phyloP scores from a whole-genome alignment of 768 basidiomycete genomes.

The Chalciporus pseudorubinellus region DNA sequence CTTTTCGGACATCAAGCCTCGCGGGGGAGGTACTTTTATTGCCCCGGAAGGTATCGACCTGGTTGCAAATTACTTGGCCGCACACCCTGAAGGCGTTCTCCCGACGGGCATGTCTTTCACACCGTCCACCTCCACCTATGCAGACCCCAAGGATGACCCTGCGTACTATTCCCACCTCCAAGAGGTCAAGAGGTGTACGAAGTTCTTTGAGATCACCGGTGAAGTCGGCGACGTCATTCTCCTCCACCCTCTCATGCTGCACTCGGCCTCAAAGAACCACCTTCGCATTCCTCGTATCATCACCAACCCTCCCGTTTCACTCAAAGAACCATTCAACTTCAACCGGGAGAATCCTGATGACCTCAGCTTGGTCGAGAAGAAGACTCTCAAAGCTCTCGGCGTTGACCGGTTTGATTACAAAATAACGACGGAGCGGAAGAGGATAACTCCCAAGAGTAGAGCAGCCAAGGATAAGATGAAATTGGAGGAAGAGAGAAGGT shows the following conservation, averaged over 20 bases:
- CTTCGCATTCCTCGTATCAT: slow-evolving; percentile 1
- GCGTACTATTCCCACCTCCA: not conserved
- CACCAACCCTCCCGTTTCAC: not conserved
- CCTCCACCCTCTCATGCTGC: not conserved
- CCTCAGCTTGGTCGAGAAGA: not conserved
- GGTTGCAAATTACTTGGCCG: not conserved
- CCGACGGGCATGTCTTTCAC: not conserved
- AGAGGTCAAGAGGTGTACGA: not conserved
- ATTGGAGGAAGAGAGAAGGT: not conserved
- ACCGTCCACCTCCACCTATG: not conserved
- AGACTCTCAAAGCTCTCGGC: not conserved
- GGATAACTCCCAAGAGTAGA: not conserved
- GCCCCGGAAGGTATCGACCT: not conserved
- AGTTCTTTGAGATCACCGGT: not conserved
- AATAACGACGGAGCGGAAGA: not conserved
- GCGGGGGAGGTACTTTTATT: not conserved
- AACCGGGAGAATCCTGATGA: not conserved
- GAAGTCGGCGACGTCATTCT: not conserved
- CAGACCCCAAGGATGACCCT: not conserved
- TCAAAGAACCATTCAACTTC: not conserved
- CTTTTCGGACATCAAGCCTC: slow-evolving; percentile 1
- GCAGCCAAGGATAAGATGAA: slow-evolving; percentile 1
- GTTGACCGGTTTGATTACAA: not conserved
- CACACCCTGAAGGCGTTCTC: not conserved
- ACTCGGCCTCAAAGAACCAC: not conserved